Base-by-base conservation (phyloP, 148 eudicot genomes). In the Chenopodium berlandieri region DNA sequence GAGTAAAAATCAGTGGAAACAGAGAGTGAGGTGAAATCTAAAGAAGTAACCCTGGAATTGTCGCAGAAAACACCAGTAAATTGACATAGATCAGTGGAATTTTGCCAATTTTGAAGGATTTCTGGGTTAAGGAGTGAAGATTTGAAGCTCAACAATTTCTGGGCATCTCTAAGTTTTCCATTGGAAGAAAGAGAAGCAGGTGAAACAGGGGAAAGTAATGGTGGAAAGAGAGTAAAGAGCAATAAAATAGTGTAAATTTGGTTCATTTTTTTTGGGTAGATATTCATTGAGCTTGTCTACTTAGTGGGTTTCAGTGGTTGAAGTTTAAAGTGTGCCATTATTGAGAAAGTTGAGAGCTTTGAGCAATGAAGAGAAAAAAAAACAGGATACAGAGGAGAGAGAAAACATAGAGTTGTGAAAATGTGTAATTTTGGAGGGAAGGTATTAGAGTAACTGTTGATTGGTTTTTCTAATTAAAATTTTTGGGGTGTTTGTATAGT, bases 61-160 rank as follows among this genome's bases (percentile, higher is more conserved):
- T 77, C 83, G 83, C 99, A 96, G 10, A 81, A 50, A 69, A 96
- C 92, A 0, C 99, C 95, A n/a, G 82, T 80, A 84, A 89, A 96
- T 9, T 75, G 79, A 85, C 99, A 96, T 4, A 97, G 95, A 80
- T 81, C 58, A 31, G 17, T 14, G 34, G 12, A 32, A 12, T 86
- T 47, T 3, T 67, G 54, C 99, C 99, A 96, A n/a, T 88, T 83
- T 20, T 62, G 79, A 30, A 95, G 94, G 60, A 73, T 13, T 50
- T 85, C 66, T 2, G 92, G 88, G 82, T 90, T 86, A 5, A 89
- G 73, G 37, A 96, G 89, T 0, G 91, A 83, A 44, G 90, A 79
- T 84, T 94, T 96, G 91, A 96, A 96, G 86, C 85, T 83, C 5
- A 94, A 54, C 46, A 94, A 89, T 25, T 79, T 88, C 12, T 90